A percentile compares a stretch with the other conserved stretches of the same genome.
These are phyloP conservation scores for Colletotrichum siamense DNA, from an alignment of 2,329 filamentous ascomycete species.

Conservation along the genomic window DNA sequence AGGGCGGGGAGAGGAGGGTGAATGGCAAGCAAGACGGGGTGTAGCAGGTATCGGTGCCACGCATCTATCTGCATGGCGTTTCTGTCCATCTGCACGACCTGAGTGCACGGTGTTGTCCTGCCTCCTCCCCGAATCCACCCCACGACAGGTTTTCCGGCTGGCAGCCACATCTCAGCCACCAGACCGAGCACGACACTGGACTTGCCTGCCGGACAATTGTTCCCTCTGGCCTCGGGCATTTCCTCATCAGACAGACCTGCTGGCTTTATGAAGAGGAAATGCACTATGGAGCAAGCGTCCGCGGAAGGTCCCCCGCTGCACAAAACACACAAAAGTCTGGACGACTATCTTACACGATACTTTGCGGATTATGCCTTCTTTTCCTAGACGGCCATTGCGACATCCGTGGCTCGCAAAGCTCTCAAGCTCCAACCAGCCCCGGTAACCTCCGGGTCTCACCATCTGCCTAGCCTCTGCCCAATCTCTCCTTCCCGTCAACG, in stretches of 20 bases:
- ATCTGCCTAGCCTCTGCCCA: neutral
- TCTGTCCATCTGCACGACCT: neutral
- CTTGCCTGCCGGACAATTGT: neutral
- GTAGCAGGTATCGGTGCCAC: neutral
- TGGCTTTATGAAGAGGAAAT: neutral
- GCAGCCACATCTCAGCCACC: conserved; percentile 7
- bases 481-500: neutral
- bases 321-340: neutral
- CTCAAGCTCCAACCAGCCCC: neutral
- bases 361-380: neutral
- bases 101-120: neutral
- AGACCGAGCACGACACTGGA: neutral
- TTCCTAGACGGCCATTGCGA: neutral
- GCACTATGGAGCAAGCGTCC: neutral
- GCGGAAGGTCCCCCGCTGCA: neutral
- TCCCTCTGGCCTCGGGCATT: neutral
- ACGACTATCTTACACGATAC: neutral
- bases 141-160: neutral
- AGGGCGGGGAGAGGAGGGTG: neutral
- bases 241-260: neutral
- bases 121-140: neutral
- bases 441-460: neutral
- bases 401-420: neutral
- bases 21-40: neutral
- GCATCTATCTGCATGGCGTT: neutral